Evolutionary conservation across 2,329 filamentous ascomycete species (phyloP).

Genomic region (Xylariaceae sp.): DNA sequence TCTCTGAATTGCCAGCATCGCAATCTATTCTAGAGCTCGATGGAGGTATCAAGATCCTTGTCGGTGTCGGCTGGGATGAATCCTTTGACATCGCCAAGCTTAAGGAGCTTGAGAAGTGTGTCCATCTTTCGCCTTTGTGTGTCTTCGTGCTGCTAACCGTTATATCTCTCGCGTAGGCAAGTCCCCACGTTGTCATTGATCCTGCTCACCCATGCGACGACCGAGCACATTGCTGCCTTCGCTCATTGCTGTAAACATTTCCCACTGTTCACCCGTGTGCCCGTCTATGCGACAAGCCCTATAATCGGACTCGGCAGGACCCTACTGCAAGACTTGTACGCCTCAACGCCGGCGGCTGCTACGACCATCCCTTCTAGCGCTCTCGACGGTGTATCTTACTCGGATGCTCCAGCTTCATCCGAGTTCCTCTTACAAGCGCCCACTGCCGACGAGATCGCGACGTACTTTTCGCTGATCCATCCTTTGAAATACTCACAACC

Average conservation of each 20-base stretch:
- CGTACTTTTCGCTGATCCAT: constrained; percentile 86
- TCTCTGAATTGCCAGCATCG: constrained; percentile 78
- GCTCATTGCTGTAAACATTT: constrained; percentile 97
- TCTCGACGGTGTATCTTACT: constrained; percentile 60
- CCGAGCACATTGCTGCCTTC: constrained; percentile 85
- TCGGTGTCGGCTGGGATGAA: constrained; percentile 96
- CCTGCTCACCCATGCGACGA: constrained; percentile 89
- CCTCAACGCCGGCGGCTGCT: constrained; percentile 79
- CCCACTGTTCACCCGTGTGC: constrained; percentile 83
- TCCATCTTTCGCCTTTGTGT: neutral
- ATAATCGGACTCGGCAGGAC: constrained; percentile 91
- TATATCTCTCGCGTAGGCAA: constrained; percentile 52
- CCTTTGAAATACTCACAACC: constrained; percentile 96
- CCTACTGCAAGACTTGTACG: constrained; percentile 85
- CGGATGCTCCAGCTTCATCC: constrained; percentile 45
- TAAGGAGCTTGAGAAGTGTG: constrained; percentile 82
- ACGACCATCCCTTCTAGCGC: constrained; percentile 72
- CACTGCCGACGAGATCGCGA: constrained; percentile 79
- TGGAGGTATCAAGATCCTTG: constrained; percentile 88
- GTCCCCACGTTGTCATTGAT: constrained; percentile 88
- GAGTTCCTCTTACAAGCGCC: constrained; percentile 64
- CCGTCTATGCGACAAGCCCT: constrained; percentile 88
- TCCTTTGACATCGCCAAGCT: constrained; percentile 78
- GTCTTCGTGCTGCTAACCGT: neutral
- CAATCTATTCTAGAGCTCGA: constrained; percentile 97